These are phyloP conservation scores for Cercospora brassicicola DNA, from an alignment of 2,329 filamentous ascomycete species.

Conservation along the genomic window DNA sequence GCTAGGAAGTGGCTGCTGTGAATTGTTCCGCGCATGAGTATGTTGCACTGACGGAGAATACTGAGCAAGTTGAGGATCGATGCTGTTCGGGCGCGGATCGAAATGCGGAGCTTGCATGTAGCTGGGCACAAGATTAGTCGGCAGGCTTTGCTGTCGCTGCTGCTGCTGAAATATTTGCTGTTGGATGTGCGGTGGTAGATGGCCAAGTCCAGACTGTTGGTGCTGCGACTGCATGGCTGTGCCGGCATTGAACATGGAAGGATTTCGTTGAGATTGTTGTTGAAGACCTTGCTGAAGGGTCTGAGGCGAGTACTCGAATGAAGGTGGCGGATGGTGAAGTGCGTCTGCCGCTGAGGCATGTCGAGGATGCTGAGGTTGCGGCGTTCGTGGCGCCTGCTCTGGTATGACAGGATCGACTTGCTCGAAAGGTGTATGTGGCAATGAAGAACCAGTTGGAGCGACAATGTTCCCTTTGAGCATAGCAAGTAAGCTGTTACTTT, in stretches of 20 bases:
- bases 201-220: constrained; percentile 26
- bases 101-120: constrained; percentile 10
- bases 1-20: neutral
- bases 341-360: constrained; percentile 46
- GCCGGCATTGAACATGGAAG: constrained; percentile 19
- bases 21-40: neutral
- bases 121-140: constrained; percentile 12
- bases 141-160: constrained; percentile 30
- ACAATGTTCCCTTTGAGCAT: constrained; percentile 51
- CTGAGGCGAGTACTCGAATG: constrained; percentile 49
- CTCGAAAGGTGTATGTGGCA: constrained; percentile 51
- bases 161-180: constrained; percentile 31
- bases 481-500: constrained; percentile 55
- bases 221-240: constrained; percentile 23
- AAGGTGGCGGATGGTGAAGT: constrained; percentile 53
- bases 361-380: constrained; percentile 53
- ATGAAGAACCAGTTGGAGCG: constrained; percentile 14
- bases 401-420: constrained; percentile 51
- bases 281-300: constrained; percentile 36
- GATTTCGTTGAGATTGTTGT: constrained; percentile 31
- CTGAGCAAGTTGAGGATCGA: neutral
- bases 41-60: neutral
- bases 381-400: constrained; percentile 55
- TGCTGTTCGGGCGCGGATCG: constrained; percentile 7
- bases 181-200: constrained; percentile 29